Conservation (phyloP, 2,329 filamentous ascomycete genomes). For the Fusarium begoniae region DNA sequence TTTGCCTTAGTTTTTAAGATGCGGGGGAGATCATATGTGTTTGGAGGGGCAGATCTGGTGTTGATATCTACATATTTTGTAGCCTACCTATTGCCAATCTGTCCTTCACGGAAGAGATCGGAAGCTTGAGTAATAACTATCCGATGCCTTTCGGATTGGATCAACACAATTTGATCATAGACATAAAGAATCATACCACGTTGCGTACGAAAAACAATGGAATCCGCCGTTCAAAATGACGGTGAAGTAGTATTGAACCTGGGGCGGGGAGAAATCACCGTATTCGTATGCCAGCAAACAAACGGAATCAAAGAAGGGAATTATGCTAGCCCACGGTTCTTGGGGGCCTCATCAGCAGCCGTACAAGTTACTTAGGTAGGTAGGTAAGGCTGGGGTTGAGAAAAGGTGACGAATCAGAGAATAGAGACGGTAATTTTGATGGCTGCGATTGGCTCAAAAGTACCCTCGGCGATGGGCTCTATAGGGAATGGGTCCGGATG, state of each 20-base stretch:
- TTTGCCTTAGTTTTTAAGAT: constrained; percentile 6
- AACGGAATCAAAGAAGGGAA: constrained; percentile 5
- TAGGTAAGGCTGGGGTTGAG: constrained; percentile 14
- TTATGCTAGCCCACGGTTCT: constrained; percentile 8
- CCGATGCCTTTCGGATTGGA: neutral
- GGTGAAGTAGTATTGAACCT: constrained; percentile 20
- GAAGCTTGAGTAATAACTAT: neutral
- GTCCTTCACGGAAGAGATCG: neutral
- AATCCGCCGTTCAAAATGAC: constrained; percentile 28
- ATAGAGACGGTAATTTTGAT: constrained; percentile 42
- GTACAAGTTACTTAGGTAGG: constrained; percentile 19
- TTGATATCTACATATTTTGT: neutral
- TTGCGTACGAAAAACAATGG: neutral
- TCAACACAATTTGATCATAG: neutral
- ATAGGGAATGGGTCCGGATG: constrained; percentile 36
- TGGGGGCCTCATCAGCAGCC: neutral
- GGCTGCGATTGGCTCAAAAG: constrained; percentile 40
- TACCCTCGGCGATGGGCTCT: neutral
- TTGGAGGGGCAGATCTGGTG: constrained; percentile 16
- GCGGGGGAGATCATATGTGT: constrained; percentile 20
- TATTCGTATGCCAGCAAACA: constrained; percentile 39
- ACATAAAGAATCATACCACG: constrained; percentile 1
- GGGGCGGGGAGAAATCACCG: constrained; percentile 14
- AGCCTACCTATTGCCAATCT: neutral
- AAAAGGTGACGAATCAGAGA: constrained; percentile 39